phyloP scores from a whole-genome alignment of 2,329 filamentous ascomycete species.

The Xylariomycetidae sp. region DNA sequence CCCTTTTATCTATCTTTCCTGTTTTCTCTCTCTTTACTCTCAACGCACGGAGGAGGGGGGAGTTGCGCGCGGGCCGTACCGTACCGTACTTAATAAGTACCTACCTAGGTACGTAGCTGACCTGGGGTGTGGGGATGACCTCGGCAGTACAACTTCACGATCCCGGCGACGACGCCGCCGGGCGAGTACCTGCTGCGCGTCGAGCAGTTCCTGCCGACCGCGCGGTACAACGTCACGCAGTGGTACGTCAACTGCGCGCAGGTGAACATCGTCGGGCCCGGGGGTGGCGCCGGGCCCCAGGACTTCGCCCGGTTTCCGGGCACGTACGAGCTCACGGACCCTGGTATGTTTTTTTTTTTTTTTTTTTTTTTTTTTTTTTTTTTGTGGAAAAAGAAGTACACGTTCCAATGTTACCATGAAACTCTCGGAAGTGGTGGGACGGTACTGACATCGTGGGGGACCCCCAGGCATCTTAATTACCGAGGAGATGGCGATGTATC shows the following conservation, averaged over 20 bases:
- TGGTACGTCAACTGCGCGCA: constrained; percentile 3
- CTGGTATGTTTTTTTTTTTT: no score
- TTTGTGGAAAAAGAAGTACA: no score
- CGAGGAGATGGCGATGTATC: constrained; percentile 1
- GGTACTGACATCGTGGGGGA: no score
- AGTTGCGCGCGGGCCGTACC: no score
- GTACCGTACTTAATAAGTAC: no score
- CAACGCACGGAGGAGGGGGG: no score
- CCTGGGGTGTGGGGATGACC: no score
- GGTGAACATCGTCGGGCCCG: constrained; percentile 4
- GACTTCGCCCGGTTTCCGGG: constrained; percentile 1
- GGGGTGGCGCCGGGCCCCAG: constrained; percentile 2
- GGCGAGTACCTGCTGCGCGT: constrained; percentile 53
- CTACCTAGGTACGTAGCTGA: no score
- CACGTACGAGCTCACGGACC: not conserved
- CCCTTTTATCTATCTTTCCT: no score
- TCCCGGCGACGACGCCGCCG: constrained; percentile 53
- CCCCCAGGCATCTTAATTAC: not conserved
- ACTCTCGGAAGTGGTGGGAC: no score
- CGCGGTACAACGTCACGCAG: not conserved
- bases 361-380: no score
- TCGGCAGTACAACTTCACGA: constrained; percentile 5
- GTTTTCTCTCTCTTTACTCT: not conserved
- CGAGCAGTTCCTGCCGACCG: constrained; percentile 1
- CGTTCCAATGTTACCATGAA: no score